These are phyloP conservation scores for Agrocybe pediades DNA, from an alignment of 768 basidiomycete genomes.

Conservation along the genomic window DNA sequence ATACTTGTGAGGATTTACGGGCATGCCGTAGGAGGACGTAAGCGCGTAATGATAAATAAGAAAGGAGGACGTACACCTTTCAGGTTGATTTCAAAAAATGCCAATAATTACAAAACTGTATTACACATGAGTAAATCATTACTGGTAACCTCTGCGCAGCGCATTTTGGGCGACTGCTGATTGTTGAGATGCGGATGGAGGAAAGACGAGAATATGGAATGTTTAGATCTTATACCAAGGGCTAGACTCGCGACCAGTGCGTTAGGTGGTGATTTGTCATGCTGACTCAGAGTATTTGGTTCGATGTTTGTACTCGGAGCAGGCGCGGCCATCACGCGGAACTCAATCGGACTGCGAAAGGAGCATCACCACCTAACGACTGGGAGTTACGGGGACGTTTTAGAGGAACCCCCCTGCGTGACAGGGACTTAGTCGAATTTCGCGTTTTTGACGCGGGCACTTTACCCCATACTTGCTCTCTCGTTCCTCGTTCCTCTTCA, in stretches of 20 bases:
- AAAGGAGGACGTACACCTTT: too few relatives aligned
- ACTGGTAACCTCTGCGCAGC: too few relatives aligned
- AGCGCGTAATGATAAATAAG: too few relatives aligned
- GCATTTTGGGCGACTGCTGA: not conserved
- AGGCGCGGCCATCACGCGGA: not conserved
- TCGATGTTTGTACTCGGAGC: too few relatives aligned
- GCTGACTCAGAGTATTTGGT: too few relatives aligned
- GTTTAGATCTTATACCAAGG: not conserved
- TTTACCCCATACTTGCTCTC: not conserved
- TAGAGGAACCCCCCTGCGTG: slow-evolving; percentile 1
- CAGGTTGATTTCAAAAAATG: too few relatives aligned
- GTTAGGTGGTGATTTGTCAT: too few relatives aligned
- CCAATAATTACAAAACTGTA: too few relatives aligned
- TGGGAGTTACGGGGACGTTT: slow-evolving; percentile 2
- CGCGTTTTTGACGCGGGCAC: not conserved
- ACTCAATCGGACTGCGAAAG: not conserved
- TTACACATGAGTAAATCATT: too few relatives aligned
- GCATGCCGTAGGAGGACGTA: too few relatives aligned
- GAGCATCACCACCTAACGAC: slow-evolving; percentile 1
- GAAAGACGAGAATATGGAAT: slow-evolving; percentile 1
- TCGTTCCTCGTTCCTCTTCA: not conserved
- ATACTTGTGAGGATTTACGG: too few relatives aligned
- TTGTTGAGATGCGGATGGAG: not conserved
- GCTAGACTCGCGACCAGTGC: too few relatives aligned
- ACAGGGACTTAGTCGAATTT: slow-evolving; percentile 6